phyloP scores from a whole-genome alignment of 2,329 filamentous ascomycete genomes.

The Conoideocrella luteorostrata region DNA sequence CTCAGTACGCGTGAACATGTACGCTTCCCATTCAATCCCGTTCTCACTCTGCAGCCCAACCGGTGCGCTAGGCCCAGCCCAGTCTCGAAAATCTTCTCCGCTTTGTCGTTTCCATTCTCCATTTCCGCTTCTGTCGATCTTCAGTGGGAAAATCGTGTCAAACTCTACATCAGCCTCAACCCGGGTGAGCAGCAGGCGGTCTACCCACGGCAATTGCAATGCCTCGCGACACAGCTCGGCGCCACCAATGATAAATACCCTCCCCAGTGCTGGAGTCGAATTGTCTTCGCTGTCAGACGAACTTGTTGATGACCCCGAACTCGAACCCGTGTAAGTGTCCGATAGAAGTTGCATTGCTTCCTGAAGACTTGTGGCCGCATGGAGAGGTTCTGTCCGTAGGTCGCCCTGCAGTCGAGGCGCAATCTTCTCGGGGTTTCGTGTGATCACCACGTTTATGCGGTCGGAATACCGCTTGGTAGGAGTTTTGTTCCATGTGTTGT shows the following conservation, averaged over 20 bases:
- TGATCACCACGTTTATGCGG: neutral
- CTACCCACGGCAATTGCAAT: neutral
- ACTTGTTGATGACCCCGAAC: neutral
- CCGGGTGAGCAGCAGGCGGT: neutral
- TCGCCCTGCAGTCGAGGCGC: neutral
- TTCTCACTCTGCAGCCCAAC: neutral
- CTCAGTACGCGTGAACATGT: neutral
- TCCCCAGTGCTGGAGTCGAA: neutral
- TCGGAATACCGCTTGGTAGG: neutral
- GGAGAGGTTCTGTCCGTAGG: neutral
- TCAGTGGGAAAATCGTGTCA: neutral
- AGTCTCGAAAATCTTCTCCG: neutral
- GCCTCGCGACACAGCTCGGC: neutral
- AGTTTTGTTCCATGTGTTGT: neutral
- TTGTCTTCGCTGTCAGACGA: neutral
- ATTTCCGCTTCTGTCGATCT: neutral
- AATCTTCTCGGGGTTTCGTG: neutral
- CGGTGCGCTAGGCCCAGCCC: neutral
- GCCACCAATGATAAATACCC: neutral
- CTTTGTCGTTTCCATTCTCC: neutral
- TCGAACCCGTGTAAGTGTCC: neutral
- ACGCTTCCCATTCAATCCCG: neutral
- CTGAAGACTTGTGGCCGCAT: neutral
- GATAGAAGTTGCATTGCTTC: neutral
- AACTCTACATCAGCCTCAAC: neutral